Conservation (phyloP, 1,139 yeast species). For the Hemisphaericaspora subhashii region DNA sequence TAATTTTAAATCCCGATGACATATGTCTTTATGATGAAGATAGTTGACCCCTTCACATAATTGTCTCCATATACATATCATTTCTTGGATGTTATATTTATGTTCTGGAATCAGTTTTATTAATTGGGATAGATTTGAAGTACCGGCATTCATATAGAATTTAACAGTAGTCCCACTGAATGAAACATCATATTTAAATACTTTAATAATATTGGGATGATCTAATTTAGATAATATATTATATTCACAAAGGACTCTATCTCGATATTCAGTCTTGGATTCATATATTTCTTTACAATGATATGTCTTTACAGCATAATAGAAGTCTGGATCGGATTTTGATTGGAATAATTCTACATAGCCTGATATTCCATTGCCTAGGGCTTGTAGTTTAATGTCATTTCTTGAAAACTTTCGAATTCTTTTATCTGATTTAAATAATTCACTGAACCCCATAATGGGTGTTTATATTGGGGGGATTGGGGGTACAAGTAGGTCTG, state of each 20-base stretch:
- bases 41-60: conserved; percentile 31
- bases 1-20: conserved; percentile 47
- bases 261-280: conserved; percentile 32
- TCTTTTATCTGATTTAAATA: neutral
- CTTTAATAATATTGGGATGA: conserved; percentile 38
- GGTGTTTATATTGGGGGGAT: too few relatives aligned
- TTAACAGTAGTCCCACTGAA: conserved; percentile 20
- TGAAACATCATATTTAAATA: conserved; percentile 24
- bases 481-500: too few relatives aligned
- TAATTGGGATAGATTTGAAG: conserved; percentile 20
- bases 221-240: conserved; percentile 23
- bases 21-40: conserved; percentile 29
- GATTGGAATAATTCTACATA: conserved; percentile 34
- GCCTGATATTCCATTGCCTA: conserved; percentile 41
- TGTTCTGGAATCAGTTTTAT: conserved; percentile 11
- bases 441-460: neutral
- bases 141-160: conserved; percentile 37
- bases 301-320: conserved; percentile 44
- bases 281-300: conserved; percentile 31
- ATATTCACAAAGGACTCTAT: conserved; percentile 40
- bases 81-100: conserved; percentile 16
- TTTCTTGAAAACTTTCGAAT: conserved; percentile 11
- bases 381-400: conserved; percentile 7
- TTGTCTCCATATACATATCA: conserved; percentile 37
- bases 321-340: conserved; percentile 14